Conservation (phyloP, 805 yeast genomes). For the Ascoidea rubescens region DNA sequence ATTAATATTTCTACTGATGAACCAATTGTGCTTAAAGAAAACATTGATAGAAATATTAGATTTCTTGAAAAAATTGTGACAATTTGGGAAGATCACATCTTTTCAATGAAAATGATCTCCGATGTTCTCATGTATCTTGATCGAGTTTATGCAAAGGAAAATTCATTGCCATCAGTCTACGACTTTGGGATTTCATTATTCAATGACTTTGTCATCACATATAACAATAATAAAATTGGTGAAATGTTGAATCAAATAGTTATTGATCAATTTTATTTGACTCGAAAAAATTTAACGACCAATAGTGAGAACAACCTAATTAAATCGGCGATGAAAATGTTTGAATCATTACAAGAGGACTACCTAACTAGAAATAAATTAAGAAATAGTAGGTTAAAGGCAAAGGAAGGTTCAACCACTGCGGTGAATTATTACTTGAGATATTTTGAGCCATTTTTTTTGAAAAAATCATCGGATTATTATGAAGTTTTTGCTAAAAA, state of each 20-base stretch:
- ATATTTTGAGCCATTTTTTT: constrained; percentile 52
- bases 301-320: constrained; percentile 42
- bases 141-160: constrained; percentile 67
- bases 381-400: constrained; percentile 2
- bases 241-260: constrained; percentile 31
- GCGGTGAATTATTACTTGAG: constrained; percentile 51
- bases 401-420: constrained; percentile 17
- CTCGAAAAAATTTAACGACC: constrained; percentile 17
- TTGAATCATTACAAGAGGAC: constrained; percentile 47
- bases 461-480: constrained; percentile 39
- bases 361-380: background rate
- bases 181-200: constrained; percentile 65
- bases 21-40: too few relatives aligned
- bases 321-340: constrained; percentile 52
- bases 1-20: constrained; percentile 18
- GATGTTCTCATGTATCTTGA: constrained; percentile 82
- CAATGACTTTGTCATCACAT: constrained; percentile 42
- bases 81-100: constrained; percentile 62
- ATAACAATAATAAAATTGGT: constrained; percentile 37
- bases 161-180: constrained; percentile 37
- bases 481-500: constrained; percentile 35
- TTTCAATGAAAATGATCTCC: constrained; percentile 63
- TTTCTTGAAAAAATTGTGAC: constrained; percentile 5
- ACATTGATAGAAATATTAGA: background rate
- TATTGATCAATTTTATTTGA: constrained; percentile 17